Base-by-base conservation (phyloP, 2,329 filamentous ascomycete species). In the Colletotrichum horii region DNA sequence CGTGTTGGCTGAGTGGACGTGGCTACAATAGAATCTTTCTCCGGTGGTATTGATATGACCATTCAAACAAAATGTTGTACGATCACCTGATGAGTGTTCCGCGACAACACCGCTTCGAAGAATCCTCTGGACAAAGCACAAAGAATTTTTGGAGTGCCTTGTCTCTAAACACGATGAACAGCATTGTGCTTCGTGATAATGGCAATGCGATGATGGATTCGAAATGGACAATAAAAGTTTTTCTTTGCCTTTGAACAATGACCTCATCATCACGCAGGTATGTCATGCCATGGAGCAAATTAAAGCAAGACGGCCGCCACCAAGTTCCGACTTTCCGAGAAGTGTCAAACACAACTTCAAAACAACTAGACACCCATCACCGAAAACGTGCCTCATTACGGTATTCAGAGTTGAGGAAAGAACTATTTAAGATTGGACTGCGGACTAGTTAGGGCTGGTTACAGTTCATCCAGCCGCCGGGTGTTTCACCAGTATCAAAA, bases 21-120 rank as follows among this genome's bases (percentile, higher is more conserved):
- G 9, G 9, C 11, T 3, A 48, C 19, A 5, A 48, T 14, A 22
- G 3, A 52, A 1, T 52, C 43, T 34, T 34, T 34, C 32, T 2
- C 1, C 43, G 43, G n/a, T 24, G 2, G 1, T 4, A 24, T 22
- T 11, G 43, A 22, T 0, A 4, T 52, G 11, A 12, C n/a, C 0
- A 7, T 52, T 52, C n/a, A 15, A 52, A 22, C n/a, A 52, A 52
- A 22, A 22, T n/a, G 24, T 52, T 22, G n/a, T 52, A 52, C 43
- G n/a, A n/a, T 24, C n/a, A 52, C n/a, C 12, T 22, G n/a, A 52
- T 52, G n/a, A 8, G 43, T 14, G 43, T 52, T 52, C 12, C 43
- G n/a, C 0, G n/a, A 52, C 6, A 14, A 8, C 43, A 34, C 8
- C 6, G 32, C 4, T 34, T 34, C 32, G 32, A 15, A 15, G 0